Conservation (phyloP, 2,329 filamentous ascomycete genomes). For the Zymoseptoria tritici region DNA sequence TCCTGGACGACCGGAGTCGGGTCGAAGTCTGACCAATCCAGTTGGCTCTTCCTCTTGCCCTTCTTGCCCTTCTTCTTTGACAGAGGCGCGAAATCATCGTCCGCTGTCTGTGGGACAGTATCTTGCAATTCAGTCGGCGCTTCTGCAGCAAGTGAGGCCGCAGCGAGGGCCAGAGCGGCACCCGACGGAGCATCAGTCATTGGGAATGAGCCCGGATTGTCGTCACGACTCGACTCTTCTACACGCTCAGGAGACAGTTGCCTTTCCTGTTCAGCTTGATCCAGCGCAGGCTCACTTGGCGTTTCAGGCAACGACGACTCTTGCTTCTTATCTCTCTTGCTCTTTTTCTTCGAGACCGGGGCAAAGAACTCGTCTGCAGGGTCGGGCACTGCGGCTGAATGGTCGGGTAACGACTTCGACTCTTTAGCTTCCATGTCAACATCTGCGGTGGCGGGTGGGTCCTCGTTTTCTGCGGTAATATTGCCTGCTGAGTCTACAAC, state of each 20-base stretch:
- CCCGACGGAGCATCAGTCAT: neutral
- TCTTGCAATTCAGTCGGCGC: neutral
- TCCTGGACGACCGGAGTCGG: neutral
- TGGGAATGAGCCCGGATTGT: neutral
- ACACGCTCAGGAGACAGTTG: neutral
- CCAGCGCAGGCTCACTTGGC: neutral
- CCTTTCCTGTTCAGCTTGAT: neutral
- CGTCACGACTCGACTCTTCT: neutral
- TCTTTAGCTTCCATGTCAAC: neutral
- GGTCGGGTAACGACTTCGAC: neutral
- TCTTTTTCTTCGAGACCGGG: slow-evolving; percentile 16
- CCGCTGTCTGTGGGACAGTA: neutral
- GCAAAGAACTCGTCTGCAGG: slow-evolving; percentile 3
- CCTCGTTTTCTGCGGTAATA: neutral
- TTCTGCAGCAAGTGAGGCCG: neutral
- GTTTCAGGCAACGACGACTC: neutral
- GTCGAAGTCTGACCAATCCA: neutral
- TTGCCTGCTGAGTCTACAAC: neutral
- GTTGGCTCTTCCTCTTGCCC: slow-evolving; percentile 9
- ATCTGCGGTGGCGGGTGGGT: neutral
- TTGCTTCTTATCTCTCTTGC: slow-evolving; percentile 22
- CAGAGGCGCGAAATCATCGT: neutral
- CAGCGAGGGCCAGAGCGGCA: neutral
- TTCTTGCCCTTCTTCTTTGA: slow-evolving; percentile 20
- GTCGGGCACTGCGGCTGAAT: neutral